These are phyloP conservation scores for Rhizophagus clarus DNA, from an alignment of 192 early-diverging fungal genomes.

Conservation along the genomic window DNA sequence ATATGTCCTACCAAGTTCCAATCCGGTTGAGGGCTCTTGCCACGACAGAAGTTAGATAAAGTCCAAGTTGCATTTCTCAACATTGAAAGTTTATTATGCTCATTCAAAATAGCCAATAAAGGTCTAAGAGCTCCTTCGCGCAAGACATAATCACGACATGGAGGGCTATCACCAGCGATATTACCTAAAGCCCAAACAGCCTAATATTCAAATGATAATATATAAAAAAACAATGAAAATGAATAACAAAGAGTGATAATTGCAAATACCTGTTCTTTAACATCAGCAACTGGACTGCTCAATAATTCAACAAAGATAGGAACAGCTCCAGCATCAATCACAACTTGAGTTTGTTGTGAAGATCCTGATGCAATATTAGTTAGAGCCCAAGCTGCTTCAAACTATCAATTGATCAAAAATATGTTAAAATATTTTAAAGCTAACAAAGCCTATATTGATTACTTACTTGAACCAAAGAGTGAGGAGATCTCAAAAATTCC, in stretches of 20 bases:
- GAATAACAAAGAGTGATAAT: not conserved
- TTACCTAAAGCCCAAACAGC: slow-evolving; percentile 99
- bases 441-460: not conserved
- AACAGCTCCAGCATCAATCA: slow-evolving; percentile 91
- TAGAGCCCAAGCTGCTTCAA: slow-evolving; percentile 98
- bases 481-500: slow-evolving; percentile 84
- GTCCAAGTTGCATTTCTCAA: slow-evolving; percentile 99
- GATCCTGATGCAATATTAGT: slow-evolving; percentile 99
- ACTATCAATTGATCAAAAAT: slow-evolving; percentile 52
- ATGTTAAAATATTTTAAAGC: not conserved
- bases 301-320: slow-evolving; percentile 91
- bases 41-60: slow-evolving; percentile 97
- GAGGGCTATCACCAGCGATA: slow-evolving; percentile 96
- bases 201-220: slow-evolving; percentile 37
- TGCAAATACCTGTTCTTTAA: slow-evolving; percentile 82
- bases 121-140: slow-evolving; percentile 80
- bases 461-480: slow-evolving; percentile 82
- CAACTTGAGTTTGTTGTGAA: slow-evolving; percentile 89
- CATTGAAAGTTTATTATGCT: slow-evolving; percentile 94
- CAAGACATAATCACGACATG: slow-evolving; percentile 90
- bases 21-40: slow-evolving; percentile 94
- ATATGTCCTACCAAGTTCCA: slow-evolving; percentile 69
- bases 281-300: slow-evolving; percentile 79
- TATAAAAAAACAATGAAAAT: not conserved
- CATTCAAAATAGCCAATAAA: slow-evolving; percentile 84